These are phyloP conservation scores for Xylariomycetidae sp. DNA, from an alignment of 2,329 filamentous ascomycete genomes.

Conservation along the genomic window DNA sequence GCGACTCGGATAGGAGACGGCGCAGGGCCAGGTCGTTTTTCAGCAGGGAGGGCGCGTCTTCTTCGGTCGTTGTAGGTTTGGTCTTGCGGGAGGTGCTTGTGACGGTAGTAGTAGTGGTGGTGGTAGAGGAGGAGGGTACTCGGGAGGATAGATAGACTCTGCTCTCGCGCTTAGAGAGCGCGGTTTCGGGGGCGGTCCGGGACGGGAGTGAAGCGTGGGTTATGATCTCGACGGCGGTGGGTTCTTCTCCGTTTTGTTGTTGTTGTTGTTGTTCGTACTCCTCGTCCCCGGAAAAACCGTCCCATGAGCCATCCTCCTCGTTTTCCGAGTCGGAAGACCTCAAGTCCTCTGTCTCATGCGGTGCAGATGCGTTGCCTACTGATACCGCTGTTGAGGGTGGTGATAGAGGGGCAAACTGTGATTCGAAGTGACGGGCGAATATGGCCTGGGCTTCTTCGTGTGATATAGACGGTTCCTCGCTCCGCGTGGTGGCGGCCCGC, in stretches of 20 bases:
- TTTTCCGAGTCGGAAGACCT: constrained; percentile 19
- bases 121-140: constrained; percentile 33
- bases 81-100: constrained; percentile 18
- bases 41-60: constrained; percentile 65
- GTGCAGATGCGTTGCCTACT: constrained; percentile 12
- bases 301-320: constrained; percentile 45
- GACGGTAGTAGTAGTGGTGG: constrained; percentile 18
- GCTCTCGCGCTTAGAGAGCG: constrained; percentile 62
- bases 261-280: constrained; percentile 13
- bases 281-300: constrained; percentile 51
- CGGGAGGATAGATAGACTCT: constrained; percentile 65
- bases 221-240: constrained; percentile 51
- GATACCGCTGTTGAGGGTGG: constrained; percentile 7
- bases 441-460: constrained; percentile 63
- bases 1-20: constrained; percentile 74
- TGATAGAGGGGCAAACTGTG: constrained; percentile 72
- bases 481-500: constrained; percentile 20
- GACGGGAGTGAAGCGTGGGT: constrained; percentile 50
- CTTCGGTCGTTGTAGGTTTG: constrained; percentile 34
- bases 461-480: constrained; percentile 23
- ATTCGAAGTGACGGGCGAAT: constrained; percentile 82
- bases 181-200: constrained; percentile 27
- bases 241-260: not conserved
- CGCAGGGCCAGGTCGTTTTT: constrained; percentile 92
- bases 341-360: constrained; percentile 29